Evolutionary conservation across 257 asterid species (phyloP).

Genomic region (Solanum acaule): DNA sequence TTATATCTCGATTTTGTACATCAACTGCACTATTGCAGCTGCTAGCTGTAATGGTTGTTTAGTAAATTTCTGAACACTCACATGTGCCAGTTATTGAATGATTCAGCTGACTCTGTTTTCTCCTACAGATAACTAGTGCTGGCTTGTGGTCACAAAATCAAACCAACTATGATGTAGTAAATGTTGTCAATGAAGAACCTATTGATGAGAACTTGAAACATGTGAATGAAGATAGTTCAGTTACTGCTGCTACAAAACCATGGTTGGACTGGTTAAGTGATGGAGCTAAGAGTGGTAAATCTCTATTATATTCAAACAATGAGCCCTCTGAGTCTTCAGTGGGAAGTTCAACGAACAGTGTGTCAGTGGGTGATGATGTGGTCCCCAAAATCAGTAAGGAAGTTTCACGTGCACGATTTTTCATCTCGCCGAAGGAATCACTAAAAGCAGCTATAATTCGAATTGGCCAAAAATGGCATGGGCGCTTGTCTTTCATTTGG

Average conservation of each 20-base stretch:
- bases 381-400: constrained; percentile 43
- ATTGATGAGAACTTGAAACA: constrained; percentile 17
- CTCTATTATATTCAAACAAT: constrained; percentile 29
- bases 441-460: constrained; percentile 64
- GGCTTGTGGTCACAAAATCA: constrained; percentile 75
- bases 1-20: neutral
- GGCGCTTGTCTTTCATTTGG: constrained; percentile 67
- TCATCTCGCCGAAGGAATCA: constrained; percentile 67
- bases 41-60: neutral
- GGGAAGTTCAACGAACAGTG: constrained; percentile 31
- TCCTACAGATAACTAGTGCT: constrained; percentile 73
- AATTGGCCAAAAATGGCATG: constrained; percentile 79
- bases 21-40: neutral
- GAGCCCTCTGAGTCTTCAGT: constrained; percentile 48
- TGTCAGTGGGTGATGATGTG: constrained; percentile 32
- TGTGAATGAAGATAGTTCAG: constrained; percentile 37
- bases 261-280: constrained; percentile 67
- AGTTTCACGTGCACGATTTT: constrained; percentile 44
- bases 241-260: constrained; percentile 26
- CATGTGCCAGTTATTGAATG: neutral
- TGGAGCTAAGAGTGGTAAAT: constrained; percentile 32
- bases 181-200: constrained; percentile 16
- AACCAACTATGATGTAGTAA: constrained; percentile 15
- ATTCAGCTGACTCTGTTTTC: neutral
- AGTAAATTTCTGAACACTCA: neutral